A percentile compares a stretch with the other conserved stretches of the same genome.
Conservation (phyloP, 768 basidiomycete species). For the Trametes gibbosa region DNA sequence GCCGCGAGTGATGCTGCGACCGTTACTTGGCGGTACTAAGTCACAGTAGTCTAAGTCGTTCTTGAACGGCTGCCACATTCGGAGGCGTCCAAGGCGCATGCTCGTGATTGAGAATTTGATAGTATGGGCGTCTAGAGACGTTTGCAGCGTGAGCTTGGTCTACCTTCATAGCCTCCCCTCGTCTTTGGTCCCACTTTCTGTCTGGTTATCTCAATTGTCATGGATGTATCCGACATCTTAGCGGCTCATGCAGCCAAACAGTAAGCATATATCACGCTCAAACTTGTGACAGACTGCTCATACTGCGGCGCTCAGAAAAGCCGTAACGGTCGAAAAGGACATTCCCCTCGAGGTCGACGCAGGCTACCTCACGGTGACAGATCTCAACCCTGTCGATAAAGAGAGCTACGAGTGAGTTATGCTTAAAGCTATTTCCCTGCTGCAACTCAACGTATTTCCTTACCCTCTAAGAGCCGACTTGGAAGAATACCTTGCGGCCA, state of each 20-base stretch:
- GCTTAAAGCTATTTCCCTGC: background rate
- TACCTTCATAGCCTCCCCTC: background rate
- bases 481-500: conserved; percentile 75
- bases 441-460: background rate
- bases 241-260: conserved; percentile 70
- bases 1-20: too few relatives aligned
- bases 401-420: conserved; percentile 69
- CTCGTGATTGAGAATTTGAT: conserved; percentile 13
- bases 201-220: conserved; percentile 26
- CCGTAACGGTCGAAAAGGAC: conserved; percentile 72
- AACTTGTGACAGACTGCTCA: background rate
- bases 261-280: conserved; percentile 40
- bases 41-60: too few relatives aligned
- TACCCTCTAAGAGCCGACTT: conserved; percentile 57
- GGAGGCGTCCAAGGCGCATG: background rate
- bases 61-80: conserved; percentile 2
- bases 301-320: conserved; percentile 46
- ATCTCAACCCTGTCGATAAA: conserved; percentile 82
- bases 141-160: background rate
- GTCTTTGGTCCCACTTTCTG: background rate
- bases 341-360: conserved; percentile 77
- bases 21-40: too few relatives aligned
- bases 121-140: background rate
- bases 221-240: conserved; percentile 84
- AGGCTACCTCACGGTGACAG: conserved; percentile 81